Percentiles rank a stretch among this genome's conserved stretches.
Conservation (phyloP, 148 eudicot species). For the Vaccinium macrocarpon region DNA sequence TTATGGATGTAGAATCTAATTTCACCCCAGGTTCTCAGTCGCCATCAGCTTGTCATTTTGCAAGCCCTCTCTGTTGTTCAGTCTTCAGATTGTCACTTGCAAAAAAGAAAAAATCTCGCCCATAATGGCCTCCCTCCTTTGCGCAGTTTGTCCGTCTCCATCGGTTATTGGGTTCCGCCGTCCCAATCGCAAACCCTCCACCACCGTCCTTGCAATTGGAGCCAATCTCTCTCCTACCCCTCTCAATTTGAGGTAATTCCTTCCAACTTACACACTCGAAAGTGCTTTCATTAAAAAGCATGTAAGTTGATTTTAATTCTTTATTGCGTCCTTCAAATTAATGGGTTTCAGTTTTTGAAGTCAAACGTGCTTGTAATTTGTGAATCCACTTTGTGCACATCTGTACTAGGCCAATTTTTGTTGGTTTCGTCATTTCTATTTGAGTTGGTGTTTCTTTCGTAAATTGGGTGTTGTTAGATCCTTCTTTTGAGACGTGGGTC, state of each 20-base stretch:
- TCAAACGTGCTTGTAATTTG: background rate
- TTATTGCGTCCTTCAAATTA: background rate
- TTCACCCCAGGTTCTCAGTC: too few relatives aligned
- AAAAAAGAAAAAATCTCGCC: background rate
- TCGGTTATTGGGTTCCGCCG: constrained; percentile 17
- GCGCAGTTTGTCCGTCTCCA: background rate
- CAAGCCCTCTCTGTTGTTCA: too few relatives aligned
- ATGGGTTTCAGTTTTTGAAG: background rate
- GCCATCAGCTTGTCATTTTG: too few relatives aligned
- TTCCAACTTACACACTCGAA: background rate
- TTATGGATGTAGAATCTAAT: too few relatives aligned
- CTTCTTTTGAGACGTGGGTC: background rate
- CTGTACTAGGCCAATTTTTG: background rate
- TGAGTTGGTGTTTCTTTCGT: constrained; percentile 2
- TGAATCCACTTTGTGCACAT: background rate
- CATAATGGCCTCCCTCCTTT: constrained; percentile 3
- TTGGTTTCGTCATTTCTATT: background rate
- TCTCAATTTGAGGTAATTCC: constrained; percentile 10
- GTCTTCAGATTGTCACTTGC: background rate
- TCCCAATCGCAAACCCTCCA: background rate
- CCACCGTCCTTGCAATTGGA: background rate
- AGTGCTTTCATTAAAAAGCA: background rate
- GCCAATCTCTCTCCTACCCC: background rate
- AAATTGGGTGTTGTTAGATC: background rate
- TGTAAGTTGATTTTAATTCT: background rate